phyloP scores from a whole-genome alignment of 495 filamentous ascomycete species.

The Aspergillus mulundensis region DNA sequence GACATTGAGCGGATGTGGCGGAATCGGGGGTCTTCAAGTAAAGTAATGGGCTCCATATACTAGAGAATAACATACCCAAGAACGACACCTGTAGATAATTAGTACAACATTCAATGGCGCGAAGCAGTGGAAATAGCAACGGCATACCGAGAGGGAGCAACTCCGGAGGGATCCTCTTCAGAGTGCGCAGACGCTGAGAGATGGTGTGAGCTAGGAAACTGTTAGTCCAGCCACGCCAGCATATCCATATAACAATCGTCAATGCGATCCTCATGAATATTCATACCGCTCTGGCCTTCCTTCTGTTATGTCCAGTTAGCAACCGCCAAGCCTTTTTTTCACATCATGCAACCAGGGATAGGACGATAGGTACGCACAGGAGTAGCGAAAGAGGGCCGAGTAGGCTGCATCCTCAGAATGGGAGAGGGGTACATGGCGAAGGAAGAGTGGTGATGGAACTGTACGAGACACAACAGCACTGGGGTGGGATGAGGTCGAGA shows the following conservation, averaged over 20 bases:
- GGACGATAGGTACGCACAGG: constrained; percentile 61
- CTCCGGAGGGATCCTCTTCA: constrained; percentile 88
- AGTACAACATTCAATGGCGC: constrained; percentile 16
- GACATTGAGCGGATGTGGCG: background rate
- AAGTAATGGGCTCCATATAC: constrained; percentile 12
- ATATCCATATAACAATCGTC: constrained; percentile 6
- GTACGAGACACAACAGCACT: background rate
- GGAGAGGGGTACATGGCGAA: constrained; percentile 64
- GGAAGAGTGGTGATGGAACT: constrained; percentile 5
- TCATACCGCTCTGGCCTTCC: constrained; percentile 78
- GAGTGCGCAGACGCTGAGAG: constrained; percentile 84
- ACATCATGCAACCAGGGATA: constrained; percentile 5
- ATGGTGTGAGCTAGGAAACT: constrained; percentile 78
- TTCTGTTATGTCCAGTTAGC: constrained; percentile 56
- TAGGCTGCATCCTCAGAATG: constrained; percentile 52
- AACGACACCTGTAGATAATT: constrained; percentile 64
- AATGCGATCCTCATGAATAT: constrained; percentile 15
- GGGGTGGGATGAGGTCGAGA: constrained; percentile 14
- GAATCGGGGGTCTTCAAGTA: constrained; percentile 16
- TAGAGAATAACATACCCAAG: constrained; percentile 54
- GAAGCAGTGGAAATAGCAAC: background rate
- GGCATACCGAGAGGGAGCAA: constrained; percentile 88
- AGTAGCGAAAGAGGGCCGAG: constrained; percentile 62
- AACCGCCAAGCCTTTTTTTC: constrained; percentile 19
- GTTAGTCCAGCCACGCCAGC: constrained; percentile 27